phyloP scores from a whole-genome alignment of 2,329 filamentous ascomycete genomes.

The Exophiala sideris region DNA sequence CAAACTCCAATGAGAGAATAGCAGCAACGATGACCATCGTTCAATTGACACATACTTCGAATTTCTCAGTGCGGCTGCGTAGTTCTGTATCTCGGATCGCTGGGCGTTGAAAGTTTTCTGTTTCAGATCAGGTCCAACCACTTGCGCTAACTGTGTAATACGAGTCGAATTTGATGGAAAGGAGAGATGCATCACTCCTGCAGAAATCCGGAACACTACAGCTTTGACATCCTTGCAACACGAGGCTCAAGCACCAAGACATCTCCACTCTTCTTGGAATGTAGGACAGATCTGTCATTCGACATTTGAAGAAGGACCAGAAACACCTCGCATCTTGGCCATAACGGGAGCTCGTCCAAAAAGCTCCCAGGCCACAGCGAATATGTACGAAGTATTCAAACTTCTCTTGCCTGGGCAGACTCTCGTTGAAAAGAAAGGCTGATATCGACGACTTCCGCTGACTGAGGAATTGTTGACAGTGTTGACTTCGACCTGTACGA shows the following conservation, averaged over 20 bases:
- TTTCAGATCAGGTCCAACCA: background rate
- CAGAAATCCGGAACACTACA: slow-evolving; percentile 5
- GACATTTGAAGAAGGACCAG: background rate
- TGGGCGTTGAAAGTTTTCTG: background rate
- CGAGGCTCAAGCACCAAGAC: background rate
- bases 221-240: slow-evolving; percentile 3
- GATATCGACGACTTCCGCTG: too few relatives aligned
- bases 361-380: too few relatives aligned
- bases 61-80: background rate
- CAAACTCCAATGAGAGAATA: slow-evolving; percentile 3
- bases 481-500: slow-evolving; percentile 4
- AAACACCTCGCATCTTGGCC: too few relatives aligned
- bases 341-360: too few relatives aligned
- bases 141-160: background rate
- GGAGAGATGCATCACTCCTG: slow-evolving; percentile 11
- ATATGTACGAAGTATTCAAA: too few relatives aligned
- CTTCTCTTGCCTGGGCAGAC: background rate
- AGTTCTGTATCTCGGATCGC: too few relatives aligned
- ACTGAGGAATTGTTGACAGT: too few relatives aligned
- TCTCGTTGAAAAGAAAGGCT: background rate
- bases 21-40: background rate
- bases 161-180: background rate
- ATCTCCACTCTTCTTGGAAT: background rate
- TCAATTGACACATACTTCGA: background rate
- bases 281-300: slow-evolving; percentile 3